Evolutionary conservation across 371 early-diverging fungal genomes (phyloP).

Genomic region (Umbelopsis sp.): DNA sequence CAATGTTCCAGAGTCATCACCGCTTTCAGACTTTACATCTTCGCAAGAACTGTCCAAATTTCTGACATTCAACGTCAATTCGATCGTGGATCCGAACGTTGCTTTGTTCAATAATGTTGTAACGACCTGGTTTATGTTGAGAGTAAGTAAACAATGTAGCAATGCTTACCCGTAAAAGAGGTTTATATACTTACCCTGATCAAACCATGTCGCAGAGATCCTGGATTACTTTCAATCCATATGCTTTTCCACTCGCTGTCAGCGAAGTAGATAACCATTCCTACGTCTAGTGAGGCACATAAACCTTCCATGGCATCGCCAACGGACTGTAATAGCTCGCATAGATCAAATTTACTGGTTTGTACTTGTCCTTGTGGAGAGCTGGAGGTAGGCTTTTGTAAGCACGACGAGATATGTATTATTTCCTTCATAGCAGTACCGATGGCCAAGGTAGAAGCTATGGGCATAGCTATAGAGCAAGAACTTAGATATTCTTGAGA

Average conservation of each 20-base stretch:
- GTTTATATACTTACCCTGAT: constrained; percentile 52
- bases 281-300: constrained; percentile 59
- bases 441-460: constrained; percentile 52
- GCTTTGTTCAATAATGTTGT: constrained; percentile 10
- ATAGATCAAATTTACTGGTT: constrained; percentile 57
- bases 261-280: constrained; percentile 63
- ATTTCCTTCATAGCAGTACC: constrained; percentile 46
- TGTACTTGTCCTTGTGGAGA: neutral
- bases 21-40: neutral
- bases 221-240: constrained; percentile 62
- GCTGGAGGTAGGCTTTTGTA: constrained; percentile 25
- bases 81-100: neutral
- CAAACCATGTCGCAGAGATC: constrained; percentile 57
- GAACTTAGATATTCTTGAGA: constrained; percentile 54
- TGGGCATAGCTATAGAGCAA: constrained; percentile 58
- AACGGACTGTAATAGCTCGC: constrained; percentile 63
- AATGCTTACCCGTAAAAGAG: neutral
- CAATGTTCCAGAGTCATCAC: neutral
- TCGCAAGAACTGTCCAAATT: neutral
- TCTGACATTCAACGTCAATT: neutral
- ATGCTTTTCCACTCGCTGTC: constrained; percentile 60
- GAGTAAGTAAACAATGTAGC: neutral
- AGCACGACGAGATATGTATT: constrained; percentile 40
- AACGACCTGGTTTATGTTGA: neutral
- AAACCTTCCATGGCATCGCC: constrained; percentile 68